Percentiles rank a stretch among this genome's conserved stretches.
Conservation (phyloP, 345 rosid species). For the Populus alba region DNA sequence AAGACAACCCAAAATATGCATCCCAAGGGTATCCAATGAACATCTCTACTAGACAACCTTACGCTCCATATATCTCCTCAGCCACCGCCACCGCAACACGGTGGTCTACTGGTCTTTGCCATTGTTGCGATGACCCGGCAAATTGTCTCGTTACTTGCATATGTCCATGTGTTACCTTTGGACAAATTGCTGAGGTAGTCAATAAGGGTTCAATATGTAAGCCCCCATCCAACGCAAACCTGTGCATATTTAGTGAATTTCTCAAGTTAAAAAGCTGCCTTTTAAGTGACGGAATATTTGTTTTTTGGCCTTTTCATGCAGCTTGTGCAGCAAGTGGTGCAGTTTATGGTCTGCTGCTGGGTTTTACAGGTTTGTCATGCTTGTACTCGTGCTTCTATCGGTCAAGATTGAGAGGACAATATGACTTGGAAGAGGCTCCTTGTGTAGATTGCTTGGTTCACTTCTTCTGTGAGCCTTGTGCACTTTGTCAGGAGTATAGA, state of each 20-base stretch:
- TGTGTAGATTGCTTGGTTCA: slow-evolving; percentile 52
- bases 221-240: background rate
- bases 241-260: background rate
- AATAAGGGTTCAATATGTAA: slow-evolving; percentile 41
- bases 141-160: slow-evolving; percentile 40
- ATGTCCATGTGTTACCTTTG: slow-evolving; percentile 51
- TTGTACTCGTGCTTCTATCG: slow-evolving; percentile 41
- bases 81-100: background rate
- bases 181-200: slow-evolving; percentile 45
- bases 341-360: slow-evolving; percentile 35
- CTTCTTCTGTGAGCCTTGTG: slow-evolving; percentile 43
- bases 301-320: slow-evolving; percentile 2
- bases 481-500: slow-evolving; percentile 52
- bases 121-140: slow-evolving; percentile 46
- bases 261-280: background rate
- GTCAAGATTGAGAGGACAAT: slow-evolving; percentile 45
- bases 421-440: slow-evolving; percentile 46
- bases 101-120: slow-evolving; percentile 56
- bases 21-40: slow-evolving; percentile 30
- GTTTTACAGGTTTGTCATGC: slow-evolving; percentile 35
- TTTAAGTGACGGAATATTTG: background rate
- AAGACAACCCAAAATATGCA: slow-evolving; percentile 30
- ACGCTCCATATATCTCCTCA: slow-evolving; percentile 10
- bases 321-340: slow-evolving; percentile 47
- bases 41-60: slow-evolving; percentile 23